Evolutionary conservation across 305 asterid species (phyloP), one percentile per base, ranked within the genome.

Genomic region (Rubia peregrina): DNA sequence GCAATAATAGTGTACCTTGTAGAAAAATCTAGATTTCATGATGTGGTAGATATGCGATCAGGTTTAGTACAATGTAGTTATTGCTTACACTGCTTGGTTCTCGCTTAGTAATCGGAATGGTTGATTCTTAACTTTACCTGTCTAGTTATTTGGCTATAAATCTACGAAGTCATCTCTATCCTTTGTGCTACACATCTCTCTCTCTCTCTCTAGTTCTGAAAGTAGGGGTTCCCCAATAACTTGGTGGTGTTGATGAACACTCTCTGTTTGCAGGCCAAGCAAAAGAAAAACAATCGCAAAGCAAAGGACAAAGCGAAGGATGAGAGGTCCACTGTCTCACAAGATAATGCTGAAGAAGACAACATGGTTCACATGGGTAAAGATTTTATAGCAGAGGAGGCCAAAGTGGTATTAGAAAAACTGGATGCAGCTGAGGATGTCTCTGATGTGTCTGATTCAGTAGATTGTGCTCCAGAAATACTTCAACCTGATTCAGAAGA

Each of bases 381-480:
- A 82, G 92, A 78, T 67, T 65, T 53, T n/a, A 73, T 71, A 70
- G 75, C 67, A 62, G 86, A 79, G 79, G 83, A 83, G 74, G 82
- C 82, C 42, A 87, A 82, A 60, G 61, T 60, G 65, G 76, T 70
- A 24, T 72, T 63, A 75, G 88, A 78, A 78, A 90, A 85, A 71
- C 49, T 80, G 33, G 90, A 85, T 74, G 77, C 79, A 49, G 66
- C 79, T 46, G 96, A 89, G 78, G 92, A 92, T 78, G 85, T 81
- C 61, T 90, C 95, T 3, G 97, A 92, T 65, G 84, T 81, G 46
- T 92, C 95, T 21, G 97, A 89, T 81, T 84, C 97, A 61, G 82
- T 84, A 9, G 95, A 90, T 73, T 73, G 82, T 78, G 80, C 74
- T 74, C 83, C 91, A n/a, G 99, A 87, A 74, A 74, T 57, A 40